Evolutionary conservation across 176 grass and related monocot genomes (phyloP), one percentile per base, ranked within the genome.

Genomic region (Oryza coarctata): DNA sequence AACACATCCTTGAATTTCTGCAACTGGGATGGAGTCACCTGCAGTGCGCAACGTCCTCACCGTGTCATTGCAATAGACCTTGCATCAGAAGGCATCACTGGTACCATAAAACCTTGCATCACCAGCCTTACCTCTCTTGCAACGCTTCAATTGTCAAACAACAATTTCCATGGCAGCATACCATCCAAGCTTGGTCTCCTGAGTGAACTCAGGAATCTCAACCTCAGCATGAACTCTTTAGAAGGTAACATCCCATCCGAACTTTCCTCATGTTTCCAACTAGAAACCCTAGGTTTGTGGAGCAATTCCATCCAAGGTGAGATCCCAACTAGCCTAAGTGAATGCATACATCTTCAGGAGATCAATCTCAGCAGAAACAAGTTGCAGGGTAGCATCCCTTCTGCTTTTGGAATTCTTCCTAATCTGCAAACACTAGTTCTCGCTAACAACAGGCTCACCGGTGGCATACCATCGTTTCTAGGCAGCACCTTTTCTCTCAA

Each of bases 211-310:
- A 58, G 35, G 25, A 64, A 74, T 38, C 80, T 89, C 7, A 89
- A 93, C 71, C 18, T 93, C 43, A 93, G 87, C 63, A 74, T 43
- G 28, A 92, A 92, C 75, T 44, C 65, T 30, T 14, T 92, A 3
- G 44, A 76, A 62, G 90, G 86, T 10, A 55, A 4, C 20, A 78
- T 93, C 29, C 91, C 91, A 15, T 31, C 39, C 17, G 30, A 76
- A 12, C 67, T 90, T 14, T 69, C 57, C 12, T 82, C 75, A 14
- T 58, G 83, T 7, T 50, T 15, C 47, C 0, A 50, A 18, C 47
- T 50, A 15, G 4, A 50, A 50, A 50, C 18, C 47, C 0, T 50
- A 50, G 47, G 0, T 50, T 7, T 50, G 5, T 50, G 1, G 4
- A 20, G 1, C 15, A 50, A 50, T 50, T 17, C 17, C 17, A 18